Percentiles rank a stretch among this genome's conserved stretches.
Conservation (phyloP, 2,329 filamentous ascomycete genomes). For the Epicoccum nigrum region DNA sequence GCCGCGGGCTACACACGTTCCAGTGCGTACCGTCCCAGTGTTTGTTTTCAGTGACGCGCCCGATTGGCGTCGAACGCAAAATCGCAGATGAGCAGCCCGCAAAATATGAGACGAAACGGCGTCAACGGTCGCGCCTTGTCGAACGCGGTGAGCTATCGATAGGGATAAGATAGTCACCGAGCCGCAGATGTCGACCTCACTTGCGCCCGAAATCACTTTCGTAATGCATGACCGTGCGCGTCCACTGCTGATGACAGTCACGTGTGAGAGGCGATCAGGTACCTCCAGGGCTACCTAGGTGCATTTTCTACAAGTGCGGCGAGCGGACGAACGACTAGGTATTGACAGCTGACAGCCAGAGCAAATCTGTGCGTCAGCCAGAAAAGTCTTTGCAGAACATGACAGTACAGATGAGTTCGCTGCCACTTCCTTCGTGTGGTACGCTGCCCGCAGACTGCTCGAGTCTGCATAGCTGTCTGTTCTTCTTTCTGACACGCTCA, state of each 20-base stretch:
- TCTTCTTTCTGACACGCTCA: not conserved
- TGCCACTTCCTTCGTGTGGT: constrained; percentile 10
- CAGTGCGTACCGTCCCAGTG: constrained; percentile 14
- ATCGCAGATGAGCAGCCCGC: not conserved
- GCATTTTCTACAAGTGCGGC: constrained; percentile 17
- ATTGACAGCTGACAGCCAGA: constrained; percentile 5
- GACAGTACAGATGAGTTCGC: not conserved
- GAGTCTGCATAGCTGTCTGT: not conserved
- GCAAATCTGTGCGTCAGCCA: not conserved
- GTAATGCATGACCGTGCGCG: constrained; percentile 19
- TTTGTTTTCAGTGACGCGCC: constrained; percentile 22
- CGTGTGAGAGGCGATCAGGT: constrained; percentile 10
- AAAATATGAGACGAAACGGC: constrained; percentile 11
- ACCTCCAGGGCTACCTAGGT: no score
- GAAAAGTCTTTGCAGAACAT: not conserved
- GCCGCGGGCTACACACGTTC: no score
- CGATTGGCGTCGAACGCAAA: constrained; percentile 14
- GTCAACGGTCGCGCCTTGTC: constrained; percentile 12
- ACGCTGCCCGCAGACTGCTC: not conserved
- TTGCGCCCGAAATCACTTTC: constrained; percentile 17
- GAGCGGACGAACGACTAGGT: not conserved
- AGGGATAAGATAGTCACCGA: constrained; percentile 16
- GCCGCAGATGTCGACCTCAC: constrained; percentile 13
- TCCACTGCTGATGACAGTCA: constrained; percentile 14
- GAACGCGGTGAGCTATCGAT: constrained; percentile 21